Evolutionary conservation across 2,329 filamentous ascomycete species (phyloP), one percentile per base, ranked within the genome.

Genomic region (Xylariomycetidae sp.): DNA sequence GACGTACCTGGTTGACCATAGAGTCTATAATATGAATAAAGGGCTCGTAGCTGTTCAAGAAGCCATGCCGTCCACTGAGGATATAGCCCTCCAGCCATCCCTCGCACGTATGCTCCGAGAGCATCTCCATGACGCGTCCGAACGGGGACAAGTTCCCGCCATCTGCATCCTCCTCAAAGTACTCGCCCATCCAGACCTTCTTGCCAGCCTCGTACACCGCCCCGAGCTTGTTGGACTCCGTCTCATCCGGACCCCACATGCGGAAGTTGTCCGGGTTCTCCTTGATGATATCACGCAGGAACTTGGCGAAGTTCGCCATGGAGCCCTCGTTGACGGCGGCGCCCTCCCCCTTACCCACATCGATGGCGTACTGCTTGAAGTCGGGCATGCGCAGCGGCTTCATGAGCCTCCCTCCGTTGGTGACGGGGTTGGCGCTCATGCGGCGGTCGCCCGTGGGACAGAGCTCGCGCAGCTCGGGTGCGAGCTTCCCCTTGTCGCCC

Each of bases 1-100:
- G 15, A 46, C 59, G 33, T 57, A 68, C 65, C 56, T 86, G 83
- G 56, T 86, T 87, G 39, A 89, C 83, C 83, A 89, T 89, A 2
- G 80, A 85, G 58, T 88, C 82, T 48, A 89, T 86, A 49, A 89
- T 76, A 52, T 88, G 82, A 38, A 88, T 84, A 53, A 89, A 89
- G 0, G 83, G 82, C 57, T 89, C 84, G 61, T 89, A 89, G 53
- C 78, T 83, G 69, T 87, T 88, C 38, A 89, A 71, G 38, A 89
- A 56, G 10, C 84, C 83, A 44, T 88, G 83, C 5, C 84, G 73
- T 18, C 84, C 84, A 34, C 76, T 85, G 3, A 89, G 68, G 25
- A 85, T 61, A 53, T 88, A 89, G 3, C 84, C 84, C 63, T 89
- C 83, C 12, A 89, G 67, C 83, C 83, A 89, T 17, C 82, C 84